Base-by-base conservation (phyloP, 2,329 filamentous ascomycete species). In the Akanthomyces muscarius region DNA sequence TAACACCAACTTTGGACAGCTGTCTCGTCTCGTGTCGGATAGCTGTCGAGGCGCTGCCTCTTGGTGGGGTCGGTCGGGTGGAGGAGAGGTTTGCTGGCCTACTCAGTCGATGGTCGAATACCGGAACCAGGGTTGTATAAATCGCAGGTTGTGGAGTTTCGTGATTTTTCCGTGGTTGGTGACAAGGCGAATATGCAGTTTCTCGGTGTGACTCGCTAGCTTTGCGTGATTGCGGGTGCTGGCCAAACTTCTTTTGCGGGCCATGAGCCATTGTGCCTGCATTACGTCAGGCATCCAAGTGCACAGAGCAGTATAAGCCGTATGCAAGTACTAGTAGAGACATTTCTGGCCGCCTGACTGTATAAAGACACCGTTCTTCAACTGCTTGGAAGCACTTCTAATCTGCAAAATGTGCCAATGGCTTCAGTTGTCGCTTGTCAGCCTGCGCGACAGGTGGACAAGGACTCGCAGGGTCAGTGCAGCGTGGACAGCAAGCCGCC, bases 271-370 rank as follows among this genome's bases (percentile, higher is more conserved):
- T 41, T 50, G 8, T 51, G 57, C 18, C 36, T 52, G 38, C 57
- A 61, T 61, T 61, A 61, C 57, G 57, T 61, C 57, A 61, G 48
- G 57, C 33, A 48, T 18, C 30, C 42, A 47, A 47, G 42, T 45
- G 13, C 30, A 57, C 33, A 41, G 33, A 50, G 41, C 14, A 1
- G 16, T 42, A n/a, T 30, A 28, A 28, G 45, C 18, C 10, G 41
- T n/a, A 18, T 48, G 28, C 28, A 30, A 30, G 28, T 30, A 30
- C 28, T 30, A 51, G 50, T 42, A 42, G 45, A 41, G 33, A 21
- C 56, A 51, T 51, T 38, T 21, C 36, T 36, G 5, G 25, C n/a
- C 11, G 28, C 23, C 7, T 28, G 16, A 21, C 28, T 30, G 13
- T 28, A n/a, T 30, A 6, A n/a, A 58, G 25, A 42, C n/a, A 18